Base-by-base conservation (phyloP, 2,329 filamentous ascomycete species). In the Ophiostoma angusticollis region DNA sequence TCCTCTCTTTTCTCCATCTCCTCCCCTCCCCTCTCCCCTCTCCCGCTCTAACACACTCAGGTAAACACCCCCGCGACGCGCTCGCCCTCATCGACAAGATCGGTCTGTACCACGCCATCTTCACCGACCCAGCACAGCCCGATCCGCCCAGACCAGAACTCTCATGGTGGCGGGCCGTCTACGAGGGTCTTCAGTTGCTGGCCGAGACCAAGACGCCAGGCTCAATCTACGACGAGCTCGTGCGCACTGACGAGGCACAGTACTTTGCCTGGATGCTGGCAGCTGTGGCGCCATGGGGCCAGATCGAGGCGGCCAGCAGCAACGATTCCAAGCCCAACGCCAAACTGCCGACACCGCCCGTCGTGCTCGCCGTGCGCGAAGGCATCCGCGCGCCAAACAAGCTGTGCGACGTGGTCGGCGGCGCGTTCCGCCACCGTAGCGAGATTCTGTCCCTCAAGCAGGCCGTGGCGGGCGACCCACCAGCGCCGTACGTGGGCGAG, bases 381-480 rank as follows among this genome's bases (percentile, higher is more conserved):
- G 85, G 85, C 5, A 75, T 93, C 54, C 85, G 81, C 52, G 72
- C 78, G 1, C 74, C 82, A 2, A 93, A 86, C 54, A 91, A 80
- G 54, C 62, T 85, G 5, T 73, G 71, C 31, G 76, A 78, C 46
- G 60, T 89, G 5, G 63, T 91, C 3, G 39, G 39, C 14, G 47
- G 45, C 5, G 45, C 45, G 6, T 47, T 49, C 35, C 40, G 41
- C 16, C 46, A 52, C 41, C 41, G 46, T 13, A 24, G 24, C 9
- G 41, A 46, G 3, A 47, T 52, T 9, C 18, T 46, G 5, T 38
- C 19, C 14, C 44, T 52, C 13, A 84, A 84, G 49, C 57, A 64
- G 32, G 63, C 67, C 9, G 64, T 74, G 2, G n/a, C n/a, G n/a
- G 35, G 43, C 11, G 58, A 64, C 29, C 57, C 62, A 23, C 58